phyloP scores from a whole-genome alignment of 179 eudicot species.

The Drosera spatulata region DNA sequence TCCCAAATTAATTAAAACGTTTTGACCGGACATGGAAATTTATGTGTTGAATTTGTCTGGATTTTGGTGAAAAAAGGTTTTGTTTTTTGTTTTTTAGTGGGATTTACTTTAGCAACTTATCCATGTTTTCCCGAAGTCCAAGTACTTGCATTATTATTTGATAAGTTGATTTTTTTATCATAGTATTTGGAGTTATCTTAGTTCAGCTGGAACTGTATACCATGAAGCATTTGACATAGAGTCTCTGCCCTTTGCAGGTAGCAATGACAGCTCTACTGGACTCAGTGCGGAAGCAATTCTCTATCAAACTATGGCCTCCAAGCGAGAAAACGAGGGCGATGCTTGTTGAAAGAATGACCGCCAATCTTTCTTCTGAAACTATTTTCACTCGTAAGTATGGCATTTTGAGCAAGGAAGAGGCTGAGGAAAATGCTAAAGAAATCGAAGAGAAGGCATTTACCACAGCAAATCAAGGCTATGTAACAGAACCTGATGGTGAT shows the following conservation, averaged over 20 bases:
- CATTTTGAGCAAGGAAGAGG: constrained; percentile 36
- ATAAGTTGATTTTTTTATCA: too few species aligned
- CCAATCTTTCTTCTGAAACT: constrained; percentile 42
- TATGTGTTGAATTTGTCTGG: too few species aligned
- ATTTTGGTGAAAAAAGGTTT: too few species aligned
- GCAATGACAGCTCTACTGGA: constrained; percentile 12
- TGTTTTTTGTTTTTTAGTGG: too few species aligned
- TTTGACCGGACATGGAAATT: too few species aligned
- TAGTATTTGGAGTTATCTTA: too few species aligned
- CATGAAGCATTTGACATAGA: not conserved
- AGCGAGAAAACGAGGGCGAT: constrained; percentile 45
- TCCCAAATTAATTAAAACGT: too few species aligned
- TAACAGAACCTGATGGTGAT: constrained; percentile 26
- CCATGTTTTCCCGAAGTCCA: too few species aligned
- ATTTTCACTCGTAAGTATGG: constrained; percentile 56
- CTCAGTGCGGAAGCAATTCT: constrained; percentile 29
- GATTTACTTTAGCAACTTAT: too few species aligned
- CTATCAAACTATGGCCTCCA: constrained; percentile 72
- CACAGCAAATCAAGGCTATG: constrained; percentile 41
- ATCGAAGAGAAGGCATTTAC: constrained; percentile 46
- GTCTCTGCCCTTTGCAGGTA: constrained; percentile 6
- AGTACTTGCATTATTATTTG: too few species aligned
- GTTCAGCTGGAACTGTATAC: too few species aligned
- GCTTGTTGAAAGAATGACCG: constrained; percentile 56
- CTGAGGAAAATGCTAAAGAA: constrained; percentile 41